Evolutionary conservation across 805 yeast species (phyloP).

Genomic region (Saccharomyces eubayanus): DNA sequence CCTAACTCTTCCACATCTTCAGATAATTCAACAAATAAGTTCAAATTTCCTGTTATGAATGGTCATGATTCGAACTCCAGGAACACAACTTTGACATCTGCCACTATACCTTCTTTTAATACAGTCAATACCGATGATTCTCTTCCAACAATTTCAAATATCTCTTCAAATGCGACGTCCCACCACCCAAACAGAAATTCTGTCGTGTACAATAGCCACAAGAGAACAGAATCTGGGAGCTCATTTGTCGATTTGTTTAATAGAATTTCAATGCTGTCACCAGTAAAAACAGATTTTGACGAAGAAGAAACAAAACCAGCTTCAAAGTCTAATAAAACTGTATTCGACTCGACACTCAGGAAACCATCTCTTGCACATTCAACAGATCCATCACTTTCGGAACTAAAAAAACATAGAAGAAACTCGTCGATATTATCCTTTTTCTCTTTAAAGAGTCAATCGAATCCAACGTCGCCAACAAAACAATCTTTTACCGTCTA

Average conservation of each 20-base stretch:
- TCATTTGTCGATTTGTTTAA: constrained; percentile 31
- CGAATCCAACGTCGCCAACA: constrained; percentile 10
- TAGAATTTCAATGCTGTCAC: constrained; percentile 25
- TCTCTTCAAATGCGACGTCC: neutral
- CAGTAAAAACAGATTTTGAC: constrained; percentile 4
- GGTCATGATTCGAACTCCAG: neutral
- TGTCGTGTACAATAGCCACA: constrained; percentile 19
- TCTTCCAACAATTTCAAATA: neutral
- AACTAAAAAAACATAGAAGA: constrained; percentile 41
- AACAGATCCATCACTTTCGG: constrained; percentile 9
- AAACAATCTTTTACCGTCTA: neutral
- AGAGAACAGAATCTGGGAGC: constrained; percentile 27
- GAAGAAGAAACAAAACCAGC: neutral
- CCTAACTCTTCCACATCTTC: neutral
- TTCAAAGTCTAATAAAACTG: constrained; percentile 2
- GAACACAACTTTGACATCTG: neutral
- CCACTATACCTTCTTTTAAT: neutral
- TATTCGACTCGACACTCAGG: neutral
- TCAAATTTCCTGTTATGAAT: constrained; percentile 3
- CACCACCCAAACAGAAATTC: constrained; percentile 9
- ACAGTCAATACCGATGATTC: neutral
- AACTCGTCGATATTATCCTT: constrained; percentile 55
- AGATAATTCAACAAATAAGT: neutral
- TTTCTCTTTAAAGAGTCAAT: constrained; percentile 25
- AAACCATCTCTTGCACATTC: neutral